Conservation (phyloP, 768 basidiomycete genomes). For the Tricholoma furcatifolium region DNA sequence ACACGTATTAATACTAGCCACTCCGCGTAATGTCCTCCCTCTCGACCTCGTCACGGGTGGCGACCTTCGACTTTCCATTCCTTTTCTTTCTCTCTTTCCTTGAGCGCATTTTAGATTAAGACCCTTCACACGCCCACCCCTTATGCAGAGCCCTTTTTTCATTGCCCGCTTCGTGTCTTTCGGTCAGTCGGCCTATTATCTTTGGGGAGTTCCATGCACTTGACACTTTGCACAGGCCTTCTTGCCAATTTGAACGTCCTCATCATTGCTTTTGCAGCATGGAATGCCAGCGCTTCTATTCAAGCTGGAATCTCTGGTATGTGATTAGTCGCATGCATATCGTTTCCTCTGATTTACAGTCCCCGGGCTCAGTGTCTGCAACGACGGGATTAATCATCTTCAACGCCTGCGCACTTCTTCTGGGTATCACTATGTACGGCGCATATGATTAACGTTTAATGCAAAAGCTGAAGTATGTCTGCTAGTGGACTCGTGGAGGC, state of each 20-base stretch:
- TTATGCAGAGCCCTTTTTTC: slow-evolving; percentile 53
- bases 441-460: neutral
- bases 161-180: slow-evolving; percentile 56
- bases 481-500: slow-evolving; percentile 37
- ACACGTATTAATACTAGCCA: neutral
- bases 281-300: slow-evolving; percentile 47
- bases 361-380: slow-evolving; percentile 36
- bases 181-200: slow-evolving; percentile 39
- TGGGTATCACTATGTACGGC: slow-evolving; percentile 35
- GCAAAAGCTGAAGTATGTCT: neutral
- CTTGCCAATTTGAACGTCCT: slow-evolving; percentile 52
- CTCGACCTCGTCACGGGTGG: slow-evolving; percentile 19
- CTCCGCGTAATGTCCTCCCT: neutral
- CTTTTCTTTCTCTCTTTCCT: slow-evolving; percentile 3
- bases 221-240: slow-evolving; percentile 33
- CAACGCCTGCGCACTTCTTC: slow-evolving; percentile 38
- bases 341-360: neutral
- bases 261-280: slow-evolving; percentile 53
- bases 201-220: neutral
- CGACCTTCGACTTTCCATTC: slow-evolving; percentile 11
- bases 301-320: slow-evolving; percentile 36
- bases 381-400: slow-evolving; percentile 49
- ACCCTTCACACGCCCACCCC: slow-evolving; percentile 5
- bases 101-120: neutral
- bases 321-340: neutral